Evolutionary conservation across 2,329 filamentous ascomycete genomes (phyloP), one percentile per base, ranked within the genome.

Genomic region (Harringtonia aguacate): DNA sequence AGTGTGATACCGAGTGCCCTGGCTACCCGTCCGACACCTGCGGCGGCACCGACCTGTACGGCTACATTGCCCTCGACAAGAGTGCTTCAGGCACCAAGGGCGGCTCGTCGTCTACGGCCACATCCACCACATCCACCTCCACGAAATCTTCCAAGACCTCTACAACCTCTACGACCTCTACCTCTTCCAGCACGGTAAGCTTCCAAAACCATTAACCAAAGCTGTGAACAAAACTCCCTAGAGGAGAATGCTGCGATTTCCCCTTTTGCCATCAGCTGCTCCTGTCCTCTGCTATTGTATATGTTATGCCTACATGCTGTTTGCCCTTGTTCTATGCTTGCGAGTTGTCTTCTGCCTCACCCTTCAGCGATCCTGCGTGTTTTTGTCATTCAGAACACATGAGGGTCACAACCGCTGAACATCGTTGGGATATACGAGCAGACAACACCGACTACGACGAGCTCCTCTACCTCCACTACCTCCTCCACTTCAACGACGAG

Each of bases 21-120:
- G 85, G 83, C n/a, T 90, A 73, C 56, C 75, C 75, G 0, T 29
- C 42, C 1, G 82, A 89, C 50, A 61, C 66, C 12, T 90, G 85
- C 55, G 85, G 85, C 48, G 77, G 75, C 30, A 51, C 67, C 28
- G 67, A 65, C 38, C 55, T 79, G 4, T 90, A 66, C 54, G 81
- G 78, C 40, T 90, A 90, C 58, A 69, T 89, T 44, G 54, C 67
- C 21, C 60, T 84, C 14, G 59, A 21, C 43, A 66, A 63, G 27
- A 46, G 63, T 14, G 73, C 81, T 4, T 74, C 75, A 6, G 81
- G 81, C 33, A 86, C 81, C 29, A 51, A 33, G 17, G 15, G 43
- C 29, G 24, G 15, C 18, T 33, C 44, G 44, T 42, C 43, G 13
- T 37, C 41, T 6, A 13, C 33, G 27, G 28, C 34, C 4, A 8